Base-by-base conservation (phyloP, 73 alveolate species). In the Symbiodinium pilosum region DNA sequence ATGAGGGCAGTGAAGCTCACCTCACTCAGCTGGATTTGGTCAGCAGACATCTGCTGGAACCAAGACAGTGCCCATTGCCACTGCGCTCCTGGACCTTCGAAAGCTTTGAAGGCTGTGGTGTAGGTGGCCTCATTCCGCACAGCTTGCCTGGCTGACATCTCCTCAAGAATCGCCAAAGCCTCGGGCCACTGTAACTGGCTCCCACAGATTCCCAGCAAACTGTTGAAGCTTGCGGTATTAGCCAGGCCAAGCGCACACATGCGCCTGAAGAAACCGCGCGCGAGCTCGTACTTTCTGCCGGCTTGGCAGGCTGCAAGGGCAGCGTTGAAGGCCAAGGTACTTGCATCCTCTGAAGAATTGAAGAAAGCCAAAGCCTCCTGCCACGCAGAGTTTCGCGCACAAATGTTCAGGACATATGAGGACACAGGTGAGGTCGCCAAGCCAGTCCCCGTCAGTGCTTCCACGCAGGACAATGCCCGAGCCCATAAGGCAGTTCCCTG, bases 1-100 rank as follows among this genome's bases (percentile, higher is more conserved):
- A 87, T 43, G 69, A 87, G 36, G 32, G 94, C 39, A 6, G 85
- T 87, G 47, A 28, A 86, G 83, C 56, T 12, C 51, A 43, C 38
- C 26, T 75, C 38, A 41, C 34, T 75, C 44, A 2, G 47, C n/a
- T 34, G 26, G 6, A 38, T 14, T 28, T 7, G 44, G 20, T 75
- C 38, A 28, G 8, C 38, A 5, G n/a, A 14, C 59, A 47, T 47
- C 21, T 47, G 21, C 59, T 14, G 59, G 14, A 47, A 47, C 59
- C 59, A 47, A 6, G 59, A 47, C 59, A 47, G 59, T 6, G 59
- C 59, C 14, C 59, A 9, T 14, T 47, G 59, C 59, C 59, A 47
- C 14, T 47, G 59, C 6, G 21, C 14, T 14, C 59, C 6, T 47
- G 6, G 59, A 47, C 59, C 59, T 21, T 59, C 36, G 64, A 39